These are phyloP conservation scores for Aspergillus sp. DNA, from an alignment of 2,329 filamentous ascomycete genomes.

Conservation along the genomic window DNA sequence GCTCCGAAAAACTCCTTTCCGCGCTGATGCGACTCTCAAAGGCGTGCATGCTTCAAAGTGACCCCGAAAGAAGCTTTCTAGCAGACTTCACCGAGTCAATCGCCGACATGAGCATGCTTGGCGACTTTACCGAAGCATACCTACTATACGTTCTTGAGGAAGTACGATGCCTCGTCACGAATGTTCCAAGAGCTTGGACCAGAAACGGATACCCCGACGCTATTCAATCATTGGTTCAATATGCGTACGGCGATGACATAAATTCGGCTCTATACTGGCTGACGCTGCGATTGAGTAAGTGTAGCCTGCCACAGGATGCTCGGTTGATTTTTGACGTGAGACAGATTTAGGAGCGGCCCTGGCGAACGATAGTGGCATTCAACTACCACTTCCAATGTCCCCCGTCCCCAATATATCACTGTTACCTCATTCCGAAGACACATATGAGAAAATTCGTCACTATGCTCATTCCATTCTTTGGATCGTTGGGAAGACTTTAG, in stretches of 20 bases:
- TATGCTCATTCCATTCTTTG: conserved; percentile 25
- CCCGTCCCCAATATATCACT: conserved; percentile 12
- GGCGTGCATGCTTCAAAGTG: conserved; percentile 8
- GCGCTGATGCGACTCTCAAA: conserved; percentile 23
- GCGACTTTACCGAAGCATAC: conserved; percentile 12
- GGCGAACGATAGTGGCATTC: conserved; percentile 21
- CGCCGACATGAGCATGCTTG: neutral
- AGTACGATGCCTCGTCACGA: conserved; percentile 13
- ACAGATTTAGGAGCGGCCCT: conserved; percentile 26
- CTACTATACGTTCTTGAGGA: conserved; percentile 17
- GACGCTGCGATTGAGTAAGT: conserved; percentile 28
- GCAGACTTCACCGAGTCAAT: neutral
- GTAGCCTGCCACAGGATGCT: neutral
- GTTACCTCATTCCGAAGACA: conserved; percentile 13
- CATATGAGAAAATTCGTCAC: conserved; percentile 19
- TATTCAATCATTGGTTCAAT: conserved; percentile 10
- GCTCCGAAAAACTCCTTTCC: conserved; percentile 16
- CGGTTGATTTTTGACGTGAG: neutral
- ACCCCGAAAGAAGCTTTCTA: neutral
- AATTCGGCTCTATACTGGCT: conserved; percentile 31
- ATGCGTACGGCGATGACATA: conserved; percentile 17
- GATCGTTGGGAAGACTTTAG: conserved; percentile 25
- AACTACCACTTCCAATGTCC: conserved; percentile 16
- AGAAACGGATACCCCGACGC: conserved; percentile 5
- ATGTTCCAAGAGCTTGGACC: conserved; percentile 18